Evolutionary conservation across 2,329 filamentous ascomycete species (phyloP), one percentile per base, ranked within the genome.

Genomic region (Penicillium sp.): DNA sequence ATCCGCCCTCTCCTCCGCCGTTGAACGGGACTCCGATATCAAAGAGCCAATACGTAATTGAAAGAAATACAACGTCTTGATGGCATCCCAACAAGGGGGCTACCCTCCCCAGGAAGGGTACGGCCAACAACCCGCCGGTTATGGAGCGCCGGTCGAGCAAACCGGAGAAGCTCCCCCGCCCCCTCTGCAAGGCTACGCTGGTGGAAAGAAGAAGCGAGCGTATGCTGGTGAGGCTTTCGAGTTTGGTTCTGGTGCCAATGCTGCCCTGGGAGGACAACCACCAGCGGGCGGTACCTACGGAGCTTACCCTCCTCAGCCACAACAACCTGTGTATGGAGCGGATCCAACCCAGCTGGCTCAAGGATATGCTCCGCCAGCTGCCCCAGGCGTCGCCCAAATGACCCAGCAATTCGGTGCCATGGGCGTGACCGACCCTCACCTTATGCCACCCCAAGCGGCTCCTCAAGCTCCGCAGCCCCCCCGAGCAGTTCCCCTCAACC

Each of bases 201-300:
- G 71, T 61, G 76, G 76, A 48, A 76, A 71, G 83, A 97, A 97
- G 87, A 97, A 96, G 86, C 87, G 93, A 83, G 90, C 91, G 61
- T 98, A 98, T 82, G 95, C 95, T 58, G 92, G 92, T 61, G 91
- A 96, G 78, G 94, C 94, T 50, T 99, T 96, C 78, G 94, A 96
- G 63, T 95, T 98, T 71, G 92, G 91, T 55, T 86, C 87, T 55
- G 95, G 94, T 71, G 91, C 91, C 73, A 98, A 98, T 84, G 88
- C 90, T 61, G 85, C 82, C 55, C 77, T 84, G 67, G 75, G 82
- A 68, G 76, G 78, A 65, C 78, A 80, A 75, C 73, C 77, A 67
- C 72, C 78, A 57, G 86, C 82, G 41, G 86, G 84, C 60, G 76
- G 88, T 79, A 78, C 84, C 79, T 91, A 89, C 71, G 86, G 86